Percentiles rank a stretch among this genome's conserved stretches.
phyloP scores from a whole-genome alignment of 441 rosid species.

The Pelargonium australe region DNA sequence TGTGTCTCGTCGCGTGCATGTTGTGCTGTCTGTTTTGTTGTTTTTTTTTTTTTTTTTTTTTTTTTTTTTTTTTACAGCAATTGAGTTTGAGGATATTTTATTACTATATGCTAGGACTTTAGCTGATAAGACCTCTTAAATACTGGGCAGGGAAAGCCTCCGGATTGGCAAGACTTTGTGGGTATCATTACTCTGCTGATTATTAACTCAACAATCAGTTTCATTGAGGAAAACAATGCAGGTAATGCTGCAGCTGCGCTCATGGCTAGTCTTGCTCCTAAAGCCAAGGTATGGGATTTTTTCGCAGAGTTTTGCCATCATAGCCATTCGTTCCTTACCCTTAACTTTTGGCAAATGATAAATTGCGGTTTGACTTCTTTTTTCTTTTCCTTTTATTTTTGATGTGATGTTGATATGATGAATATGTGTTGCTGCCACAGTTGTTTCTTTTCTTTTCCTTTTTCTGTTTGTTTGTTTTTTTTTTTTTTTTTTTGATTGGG shows the following conservation, averaged over 20 bases:
- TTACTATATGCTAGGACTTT: no score
- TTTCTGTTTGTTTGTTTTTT: neutral
- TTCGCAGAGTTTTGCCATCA: no score
- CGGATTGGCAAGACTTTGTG: constrained; percentile 5
- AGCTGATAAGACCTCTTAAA: neutral
- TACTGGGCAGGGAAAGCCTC: constrained; percentile 23
- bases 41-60: no score
- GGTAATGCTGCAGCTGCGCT: constrained; percentile 76
- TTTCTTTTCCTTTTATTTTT: no score
- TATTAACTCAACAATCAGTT: constrained; percentile 65
- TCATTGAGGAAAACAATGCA: constrained; percentile 71
- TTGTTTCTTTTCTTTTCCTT: neutral
- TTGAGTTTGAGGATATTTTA: neutral
- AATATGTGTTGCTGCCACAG: no score
- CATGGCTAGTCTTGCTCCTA: constrained; percentile 74
- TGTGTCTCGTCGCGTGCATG: no score
- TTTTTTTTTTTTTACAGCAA: neutral
- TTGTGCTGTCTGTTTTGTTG: no score
- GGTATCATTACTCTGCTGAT: constrained; percentile 51
- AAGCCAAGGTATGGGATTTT: constrained; percentile 25
- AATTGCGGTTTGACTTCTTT: neutral
- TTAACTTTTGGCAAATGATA: neutral
- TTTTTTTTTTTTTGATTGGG: no score
- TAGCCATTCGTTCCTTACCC: neutral
- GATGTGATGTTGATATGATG: no score